phyloP scores from a whole-genome alignment of 2,329 filamentous ascomycete species.

The Neopestalotiopsis sp. region DNA sequence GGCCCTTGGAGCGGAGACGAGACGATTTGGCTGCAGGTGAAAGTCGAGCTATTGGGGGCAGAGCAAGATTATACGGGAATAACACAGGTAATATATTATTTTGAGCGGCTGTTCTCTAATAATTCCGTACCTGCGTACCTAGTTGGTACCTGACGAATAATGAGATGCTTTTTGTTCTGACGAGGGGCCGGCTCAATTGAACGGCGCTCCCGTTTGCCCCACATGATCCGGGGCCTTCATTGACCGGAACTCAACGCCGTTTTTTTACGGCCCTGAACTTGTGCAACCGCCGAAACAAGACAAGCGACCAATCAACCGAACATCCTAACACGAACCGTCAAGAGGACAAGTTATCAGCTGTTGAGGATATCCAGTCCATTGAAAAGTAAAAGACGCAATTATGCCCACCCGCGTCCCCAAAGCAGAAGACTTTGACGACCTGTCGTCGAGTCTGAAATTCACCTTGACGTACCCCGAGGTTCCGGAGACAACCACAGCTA shows the following conservation, averaged over 20 bases:
- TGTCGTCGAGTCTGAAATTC: conserved; percentile 47
- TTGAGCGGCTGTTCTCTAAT: too few relatives aligned
- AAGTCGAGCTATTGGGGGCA: not conserved
- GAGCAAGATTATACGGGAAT: too few relatives aligned
- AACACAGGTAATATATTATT: too few relatives aligned
- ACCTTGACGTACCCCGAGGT: conserved; percentile 56
- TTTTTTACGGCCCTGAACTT: not conserved
- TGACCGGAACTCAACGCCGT: not conserved
- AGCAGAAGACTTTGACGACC: conserved; percentile 53
- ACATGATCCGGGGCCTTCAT: not conserved
- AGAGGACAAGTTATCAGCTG: not conserved
- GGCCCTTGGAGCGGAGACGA: not conserved
- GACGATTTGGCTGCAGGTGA: not conserved
- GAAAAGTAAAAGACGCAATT: not conserved
- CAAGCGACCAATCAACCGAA: not conserved
- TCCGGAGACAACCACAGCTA: conserved; percentile 70
- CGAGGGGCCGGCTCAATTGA: not conserved
- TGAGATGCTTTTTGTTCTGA: not conserved
- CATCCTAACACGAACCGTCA: too few relatives aligned
- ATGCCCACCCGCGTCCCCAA: conserved; percentile 55
- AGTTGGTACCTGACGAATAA: too few relatives aligned
- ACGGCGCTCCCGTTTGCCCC: not conserved
- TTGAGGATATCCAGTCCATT: not conserved
- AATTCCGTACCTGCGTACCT: not conserved
- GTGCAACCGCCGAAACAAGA: not conserved